Percentiles rank a stretch among this genome's conserved stretches.
phyloP scores from a whole-genome alignment of 2,329 filamentous ascomycete species.

The Colletotrichum sp. region DNA sequence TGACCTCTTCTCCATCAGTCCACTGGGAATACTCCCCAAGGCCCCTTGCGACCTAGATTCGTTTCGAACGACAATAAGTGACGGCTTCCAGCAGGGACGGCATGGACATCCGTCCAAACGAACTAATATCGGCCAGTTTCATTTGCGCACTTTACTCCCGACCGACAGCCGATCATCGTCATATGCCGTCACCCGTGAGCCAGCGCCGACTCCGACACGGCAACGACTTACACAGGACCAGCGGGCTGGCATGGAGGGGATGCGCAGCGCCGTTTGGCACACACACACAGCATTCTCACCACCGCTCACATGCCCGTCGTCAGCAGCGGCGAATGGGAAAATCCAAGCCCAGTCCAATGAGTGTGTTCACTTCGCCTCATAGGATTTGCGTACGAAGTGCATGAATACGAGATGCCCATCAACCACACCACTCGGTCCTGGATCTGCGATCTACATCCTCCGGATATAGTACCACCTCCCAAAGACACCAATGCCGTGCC shows the following conservation, averaged over 20 bases:
- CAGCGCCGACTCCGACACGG: background rate
- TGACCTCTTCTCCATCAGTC: background rate
- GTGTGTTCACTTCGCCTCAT: background rate
- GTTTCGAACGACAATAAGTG: background rate
- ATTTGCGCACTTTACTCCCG: background rate
- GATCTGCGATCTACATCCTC: conserved; percentile 7
- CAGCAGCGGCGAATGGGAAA: background rate
- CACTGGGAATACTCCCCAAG: background rate
- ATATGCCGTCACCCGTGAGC: background rate
- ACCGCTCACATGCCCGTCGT: background rate
- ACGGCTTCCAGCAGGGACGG: conserved; percentile 3
- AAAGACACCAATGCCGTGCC: conserved; percentile 1
- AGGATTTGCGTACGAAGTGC: conserved; percentile 6
- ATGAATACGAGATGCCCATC: conserved; percentile 19
- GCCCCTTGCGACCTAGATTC: background rate
- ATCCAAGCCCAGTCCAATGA: background rate
- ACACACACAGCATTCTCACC: background rate
- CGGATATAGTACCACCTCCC: conserved; percentile 1
- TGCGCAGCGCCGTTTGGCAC: background rate
- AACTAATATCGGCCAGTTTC: background rate
- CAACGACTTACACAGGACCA: background rate
- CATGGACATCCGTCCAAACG: background rate
- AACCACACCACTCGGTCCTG: background rate
- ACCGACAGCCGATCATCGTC: background rate
- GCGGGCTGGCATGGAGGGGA: background rate